Base-by-base conservation (phyloP, 257 asterid genomes). In the Striga asiatica region DNA sequence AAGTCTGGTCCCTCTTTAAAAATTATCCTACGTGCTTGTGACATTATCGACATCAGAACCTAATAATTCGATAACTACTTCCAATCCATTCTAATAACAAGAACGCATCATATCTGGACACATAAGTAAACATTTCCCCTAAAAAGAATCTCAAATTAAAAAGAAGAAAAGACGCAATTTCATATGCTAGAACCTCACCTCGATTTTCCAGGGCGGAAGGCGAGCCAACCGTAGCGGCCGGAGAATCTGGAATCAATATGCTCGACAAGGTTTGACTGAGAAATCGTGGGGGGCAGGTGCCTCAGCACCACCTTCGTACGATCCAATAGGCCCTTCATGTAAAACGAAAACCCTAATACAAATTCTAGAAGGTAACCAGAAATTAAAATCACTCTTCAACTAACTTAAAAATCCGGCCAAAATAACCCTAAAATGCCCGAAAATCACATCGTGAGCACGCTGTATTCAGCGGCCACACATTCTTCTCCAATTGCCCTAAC, bases 251-350 rank as follows among this genome's bases (percentile, higher is more conserved):
- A 66, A 71, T 81, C 86, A 50, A 83, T 66, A 50, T 78, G 89
- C 51, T 86, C 94, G 68, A 68, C 51, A 27, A 86, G 77, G 77
- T 76, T 71, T 3, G 84, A 81, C 80, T 76, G 77, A 48, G 94
- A 63, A 77, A 86, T 78, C 53, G 84, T 62, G 38, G 96, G 89
- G 68, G 94, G 96, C 81, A 83, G 77, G 86, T 79, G 94, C 74
- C 96, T 81, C 53, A 86, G 66, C 82, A 86, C 94, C 67, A 79
- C 88, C 80, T 83, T 86, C 22, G 92, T 81, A 54, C 92, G 88
- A 86, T 81, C 96, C 67, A 75, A 58, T 67, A 72, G 75, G 20
- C 94, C 86, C 82, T 77, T 86, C 96, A 86, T 83, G 71, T 74
- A 70, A 28, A 62, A 51, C 34, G 67, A 65, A 77, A 75, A 72